Conservation (phyloP, 345 rosid genomes). For the Erysimum cheiranthoides region DNA sequence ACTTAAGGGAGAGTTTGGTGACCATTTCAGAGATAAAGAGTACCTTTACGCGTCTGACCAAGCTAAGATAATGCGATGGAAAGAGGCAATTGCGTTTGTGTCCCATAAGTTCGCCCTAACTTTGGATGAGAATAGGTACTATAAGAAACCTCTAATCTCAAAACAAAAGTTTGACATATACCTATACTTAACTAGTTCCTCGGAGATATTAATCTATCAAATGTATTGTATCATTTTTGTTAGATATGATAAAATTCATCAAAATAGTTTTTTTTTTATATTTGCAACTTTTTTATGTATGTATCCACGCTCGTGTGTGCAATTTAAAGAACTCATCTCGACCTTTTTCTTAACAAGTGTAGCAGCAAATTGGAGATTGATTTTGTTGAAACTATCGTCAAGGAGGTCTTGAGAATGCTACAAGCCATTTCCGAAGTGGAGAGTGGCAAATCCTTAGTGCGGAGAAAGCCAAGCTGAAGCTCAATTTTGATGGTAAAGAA, state of each 20-base stretch:
- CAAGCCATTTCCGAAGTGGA: background rate
- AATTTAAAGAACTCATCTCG: background rate
- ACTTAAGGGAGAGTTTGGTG: background rate
- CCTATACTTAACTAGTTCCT: background rate
- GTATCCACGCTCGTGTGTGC: background rate
- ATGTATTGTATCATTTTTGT: background rate
- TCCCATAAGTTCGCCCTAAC: background rate
- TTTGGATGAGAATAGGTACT: background rate
- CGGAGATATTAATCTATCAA: background rate
- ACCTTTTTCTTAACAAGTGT: background rate
- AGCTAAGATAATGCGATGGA: background rate
- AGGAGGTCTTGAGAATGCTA: background rate
- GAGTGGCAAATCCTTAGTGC: background rate
- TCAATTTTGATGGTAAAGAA: background rate
- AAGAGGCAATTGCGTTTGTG: background rate
- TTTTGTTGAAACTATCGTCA: background rate
- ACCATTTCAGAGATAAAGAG: constrained; percentile 2
- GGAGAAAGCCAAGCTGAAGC: background rate
- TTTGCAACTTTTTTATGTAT: background rate
- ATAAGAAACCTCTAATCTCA: background rate
- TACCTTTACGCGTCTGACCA: background rate
- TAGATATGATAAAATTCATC: background rate
- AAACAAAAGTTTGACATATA: background rate
- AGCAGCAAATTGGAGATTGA: background rate
- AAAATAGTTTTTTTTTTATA: background rate